These are phyloP conservation scores for Collybia nuda DNA, from an alignment of 768 basidiomycete genomes.

Conservation along the genomic window DNA sequence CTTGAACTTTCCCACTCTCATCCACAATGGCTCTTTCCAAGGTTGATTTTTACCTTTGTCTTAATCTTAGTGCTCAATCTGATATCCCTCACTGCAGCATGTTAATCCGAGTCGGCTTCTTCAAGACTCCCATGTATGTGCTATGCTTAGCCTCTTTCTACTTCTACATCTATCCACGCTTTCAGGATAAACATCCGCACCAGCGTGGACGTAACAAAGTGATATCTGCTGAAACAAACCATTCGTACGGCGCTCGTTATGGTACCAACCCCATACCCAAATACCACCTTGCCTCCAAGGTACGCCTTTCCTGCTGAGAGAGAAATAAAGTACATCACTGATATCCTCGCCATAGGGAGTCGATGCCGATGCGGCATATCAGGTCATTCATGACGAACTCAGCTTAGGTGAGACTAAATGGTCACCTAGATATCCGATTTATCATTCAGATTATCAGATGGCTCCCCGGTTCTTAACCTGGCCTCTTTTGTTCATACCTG, in stretches of 20 bases:
- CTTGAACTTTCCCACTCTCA: slow-evolving; percentile 5
- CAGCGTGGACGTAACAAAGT: slow-evolving; percentile 34
- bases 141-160: not conserved
- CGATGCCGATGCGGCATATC: slow-evolving; percentile 52
- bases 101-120: slow-evolving; percentile 70
- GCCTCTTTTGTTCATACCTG: slow-evolving; percentile 65
- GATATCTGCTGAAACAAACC: slow-evolving; percentile 28
- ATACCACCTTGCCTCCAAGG: slow-evolving; percentile 60
- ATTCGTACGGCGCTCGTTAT: slow-evolving; percentile 64
- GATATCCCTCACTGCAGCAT: slow-evolving; percentile 38
- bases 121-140: slow-evolving; percentile 48
- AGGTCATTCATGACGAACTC: slow-evolving; percentile 62
- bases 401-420: slow-evolving; percentile 43
- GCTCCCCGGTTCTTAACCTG: slow-evolving; percentile 60
- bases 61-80: not conserved
- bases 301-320: slow-evolving; percentile 9
- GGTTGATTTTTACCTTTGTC: slow-evolving; percentile 31
- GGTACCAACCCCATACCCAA: slow-evolving; percentile 71
- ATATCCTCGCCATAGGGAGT: slow-evolving; percentile 51
- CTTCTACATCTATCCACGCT: no score
- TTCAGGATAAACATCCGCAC: slow-evolving; percentile 46
- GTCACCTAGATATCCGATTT: not conserved
- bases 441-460: slow-evolving; percentile 38
- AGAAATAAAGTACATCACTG: not conserved
- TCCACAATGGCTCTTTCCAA: slow-evolving; percentile 63